A percentile compares a stretch with the other conserved stretches of the same genome.
These are phyloP conservation scores for Pelargonium exstipulatum DNA, from an alignment of 441 rosid genomes.

Conservation along the genomic window DNA sequence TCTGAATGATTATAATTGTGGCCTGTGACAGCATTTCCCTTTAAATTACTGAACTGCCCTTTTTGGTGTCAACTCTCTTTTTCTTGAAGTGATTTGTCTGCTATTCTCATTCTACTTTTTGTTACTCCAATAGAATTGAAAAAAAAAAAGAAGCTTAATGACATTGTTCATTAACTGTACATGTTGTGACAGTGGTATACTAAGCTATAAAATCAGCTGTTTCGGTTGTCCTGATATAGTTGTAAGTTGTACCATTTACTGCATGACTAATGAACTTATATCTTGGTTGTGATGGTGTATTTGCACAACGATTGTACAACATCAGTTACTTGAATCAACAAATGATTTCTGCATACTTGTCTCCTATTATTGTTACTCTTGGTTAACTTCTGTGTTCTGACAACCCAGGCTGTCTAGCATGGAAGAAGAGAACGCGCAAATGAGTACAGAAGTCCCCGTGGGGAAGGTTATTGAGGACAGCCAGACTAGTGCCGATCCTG, in stretches of 20 bases:
- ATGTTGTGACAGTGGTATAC: too few relatives aligned
- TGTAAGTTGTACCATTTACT: not conserved
- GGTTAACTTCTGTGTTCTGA: constrained; percentile 7
- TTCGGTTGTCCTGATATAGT: too few relatives aligned
- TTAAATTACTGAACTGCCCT: too few relatives aligned
- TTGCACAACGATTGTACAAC: not conserved
- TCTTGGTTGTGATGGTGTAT: not conserved
- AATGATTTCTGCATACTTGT: not conserved
- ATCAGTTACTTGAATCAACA: not conserved
- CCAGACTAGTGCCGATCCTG: constrained; percentile 32
- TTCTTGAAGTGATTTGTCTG: too few relatives aligned
- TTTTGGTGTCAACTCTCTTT: too few relatives aligned
- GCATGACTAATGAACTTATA: not conserved
- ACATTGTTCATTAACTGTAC: too few relatives aligned
- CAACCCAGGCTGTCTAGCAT: constrained; percentile 28
- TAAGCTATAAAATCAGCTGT: too few relatives aligned
- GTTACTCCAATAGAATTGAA: too few relatives aligned
- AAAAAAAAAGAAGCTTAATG: too few relatives aligned
- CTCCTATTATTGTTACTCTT: not conserved
- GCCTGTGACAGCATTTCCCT: too few relatives aligned
- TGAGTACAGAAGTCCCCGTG: constrained; percentile 48
- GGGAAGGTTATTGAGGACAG: constrained; percentile 36
- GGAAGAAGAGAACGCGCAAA: constrained; percentile 49
- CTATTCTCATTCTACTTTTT: too few relatives aligned
- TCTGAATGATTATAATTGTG: too few relatives aligned